Conservation (phyloP, 805 yeast species). For the Blastobotrys parvus region DNA sequence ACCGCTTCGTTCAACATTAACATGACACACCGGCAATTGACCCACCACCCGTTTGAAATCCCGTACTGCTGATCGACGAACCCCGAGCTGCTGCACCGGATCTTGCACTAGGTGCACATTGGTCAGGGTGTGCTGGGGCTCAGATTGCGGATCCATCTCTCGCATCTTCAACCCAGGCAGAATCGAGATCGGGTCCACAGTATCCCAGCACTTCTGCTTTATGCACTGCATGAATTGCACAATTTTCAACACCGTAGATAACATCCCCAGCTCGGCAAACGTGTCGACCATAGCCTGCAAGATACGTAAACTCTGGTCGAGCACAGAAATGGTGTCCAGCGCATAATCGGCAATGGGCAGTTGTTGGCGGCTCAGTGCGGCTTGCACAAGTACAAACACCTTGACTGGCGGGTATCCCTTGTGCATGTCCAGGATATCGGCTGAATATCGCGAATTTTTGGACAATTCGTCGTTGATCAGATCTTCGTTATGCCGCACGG, state of each 20-base stretch:
- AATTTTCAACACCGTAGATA: constrained; percentile 51
- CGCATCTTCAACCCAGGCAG: constrained; percentile 38
- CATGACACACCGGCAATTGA: constrained; percentile 53
- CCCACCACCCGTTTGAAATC: constrained; percentile 47
- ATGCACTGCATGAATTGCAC: constrained; percentile 73
- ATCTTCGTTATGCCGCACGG: constrained; percentile 89
- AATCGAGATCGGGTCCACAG: constrained; percentile 55
- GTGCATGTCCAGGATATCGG: constrained; percentile 25
- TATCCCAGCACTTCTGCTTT: constrained; percentile 84
- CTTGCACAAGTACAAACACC: constrained; percentile 63
- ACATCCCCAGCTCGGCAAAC: constrained; percentile 73
- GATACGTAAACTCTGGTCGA: constrained; percentile 91
- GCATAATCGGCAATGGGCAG: constrained; percentile 91
- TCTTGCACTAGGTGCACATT: constrained; percentile 4
- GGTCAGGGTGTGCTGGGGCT: constrained; percentile 7
- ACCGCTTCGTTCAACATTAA: constrained; percentile 9
- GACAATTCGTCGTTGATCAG: constrained; percentile 79
- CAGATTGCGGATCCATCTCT: constrained; percentile 1
- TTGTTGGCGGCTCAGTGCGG: constrained; percentile 60
- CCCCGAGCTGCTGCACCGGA: constrained; percentile 32
- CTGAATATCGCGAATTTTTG: constrained; percentile 51
- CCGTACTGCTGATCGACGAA: constrained; percentile 34
- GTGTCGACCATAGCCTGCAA: constrained; percentile 89
- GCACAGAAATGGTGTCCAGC: constrained; percentile 86
- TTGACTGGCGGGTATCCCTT: constrained; percentile 88